A percentile compares a stretch with the other conserved stretches of the same genome.
Evolutionary conservation across 2,329 filamentous ascomycete species (phyloP).

Genomic region (Leptographium wingfieldii): DNA sequence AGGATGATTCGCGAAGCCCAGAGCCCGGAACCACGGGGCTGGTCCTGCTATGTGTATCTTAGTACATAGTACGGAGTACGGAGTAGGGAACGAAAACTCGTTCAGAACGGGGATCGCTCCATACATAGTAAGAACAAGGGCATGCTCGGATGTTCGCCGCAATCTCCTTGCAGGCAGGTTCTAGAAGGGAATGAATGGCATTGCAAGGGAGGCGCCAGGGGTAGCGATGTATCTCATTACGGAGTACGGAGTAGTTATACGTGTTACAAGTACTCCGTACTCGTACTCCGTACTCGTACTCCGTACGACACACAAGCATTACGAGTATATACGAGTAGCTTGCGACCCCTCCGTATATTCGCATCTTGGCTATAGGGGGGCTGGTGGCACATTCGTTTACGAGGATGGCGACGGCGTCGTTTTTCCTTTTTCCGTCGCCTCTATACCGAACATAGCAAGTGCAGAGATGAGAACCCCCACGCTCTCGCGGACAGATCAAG

Average conservation of each 20-base stretch:
- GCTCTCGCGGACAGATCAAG: neutral
- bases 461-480: neutral
- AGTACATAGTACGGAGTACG: no score
- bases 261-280: neutral
- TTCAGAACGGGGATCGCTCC: neutral
- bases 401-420: neutral
- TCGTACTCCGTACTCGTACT: neutral
- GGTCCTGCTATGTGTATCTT: neutral
- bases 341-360: no score
- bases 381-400: neutral
- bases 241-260: neutral
- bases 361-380: neutral
- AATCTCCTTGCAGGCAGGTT: neutral
- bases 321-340: no score
- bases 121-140: neutral
- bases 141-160: neutral
- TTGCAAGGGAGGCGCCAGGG: neutral
- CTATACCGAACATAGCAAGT: neutral
- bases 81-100: neutral
- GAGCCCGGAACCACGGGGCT: slow-evolving; percentile 2
- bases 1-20: neutral
- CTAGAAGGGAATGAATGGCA: neutral
- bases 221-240: neutral
- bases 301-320: neutral
- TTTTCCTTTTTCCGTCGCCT: neutral